Evolutionary conservation across 306 rosid genomes (phyloP), one percentile per base, ranked within the genome.

Genomic region (Spatholobus suberectus): DNA sequence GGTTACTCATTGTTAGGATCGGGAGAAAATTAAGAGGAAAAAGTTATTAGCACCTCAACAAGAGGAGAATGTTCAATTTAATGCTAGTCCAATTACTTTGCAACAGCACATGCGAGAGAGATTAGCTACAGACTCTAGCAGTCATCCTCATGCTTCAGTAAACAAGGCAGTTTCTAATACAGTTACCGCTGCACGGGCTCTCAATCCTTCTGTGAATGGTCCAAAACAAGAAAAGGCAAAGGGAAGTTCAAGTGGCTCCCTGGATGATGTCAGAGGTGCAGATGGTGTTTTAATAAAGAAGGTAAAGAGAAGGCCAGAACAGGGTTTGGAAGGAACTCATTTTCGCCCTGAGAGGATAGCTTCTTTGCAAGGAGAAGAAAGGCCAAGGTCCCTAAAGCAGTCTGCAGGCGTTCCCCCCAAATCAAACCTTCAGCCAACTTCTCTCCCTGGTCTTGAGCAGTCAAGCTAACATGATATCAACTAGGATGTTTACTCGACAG

Each of bases 391-490:
- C 52, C 44, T 76, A 15, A 92, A 90, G 89, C 94, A 90, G 78
- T 80, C 92, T 63, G 79, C 91, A n/a, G 84, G 87, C 79, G 77
- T 67, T 59, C 89, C 90, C 58, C 77, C 69, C 21, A 96, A 92
- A 85, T 80, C 97, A 73, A 91, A 80, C 80, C 82, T 79, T 78
- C 97, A 84, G 66, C 82, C 94, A 61, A 76, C 90, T 59, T 89
- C 86, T 38, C 87, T 85, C 65, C 86, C 94, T n/a, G 87, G 96
- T 46, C 85, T 92, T 61, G 94, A 96, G 70, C 98, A 90, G 81
- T 94, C 99, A 8, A 96, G 94, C 91, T 96, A 76, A 91, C 96
- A 82, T 87, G 88, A 83, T 73, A 59, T 82, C 76, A 84, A 69
- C 83, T 87, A 88, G 80, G 77, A 82, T 75, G 85, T 87, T 78